Conservation (phyloP, 73 alveolate genomes). For the Uronychia binucleata region DNA sequence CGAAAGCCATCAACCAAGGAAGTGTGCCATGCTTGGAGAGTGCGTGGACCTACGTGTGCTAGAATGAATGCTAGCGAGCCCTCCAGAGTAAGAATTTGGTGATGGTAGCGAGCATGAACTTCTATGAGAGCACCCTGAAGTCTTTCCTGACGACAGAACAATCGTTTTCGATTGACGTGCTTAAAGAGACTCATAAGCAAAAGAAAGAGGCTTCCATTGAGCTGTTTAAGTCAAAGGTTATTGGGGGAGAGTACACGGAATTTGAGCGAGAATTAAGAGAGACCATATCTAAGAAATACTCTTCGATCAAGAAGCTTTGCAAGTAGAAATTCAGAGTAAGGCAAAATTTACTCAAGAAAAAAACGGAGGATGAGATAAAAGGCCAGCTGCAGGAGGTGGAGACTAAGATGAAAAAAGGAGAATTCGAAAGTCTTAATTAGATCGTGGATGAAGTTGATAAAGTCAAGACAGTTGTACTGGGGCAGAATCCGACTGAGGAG, state of each 20-base stretch:
- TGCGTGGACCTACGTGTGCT: slow-evolving; percentile 96
- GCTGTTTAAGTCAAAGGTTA: slow-evolving; percentile 29
- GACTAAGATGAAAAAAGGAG: slow-evolving; percentile 22
- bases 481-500: slow-evolving; percentile 12
- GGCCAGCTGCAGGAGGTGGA: slow-evolving; percentile 1
- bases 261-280: slow-evolving; percentile 32
- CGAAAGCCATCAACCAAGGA: slow-evolving; percentile 94
- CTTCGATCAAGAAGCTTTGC: slow-evolving; percentile 18
- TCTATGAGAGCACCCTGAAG: neutral
- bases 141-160: neutral
- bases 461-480: slow-evolving; percentile 13
- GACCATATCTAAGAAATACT: slow-evolving; percentile 33
- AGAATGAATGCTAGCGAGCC: slow-evolving; percentile 88
- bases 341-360: slow-evolving; percentile 4
- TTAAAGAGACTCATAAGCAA: slow-evolving; percentile 19
- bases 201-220: slow-evolving; percentile 18
- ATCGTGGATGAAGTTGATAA: slow-evolving; percentile 24
- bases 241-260: slow-evolving; percentile 23
- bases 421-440: slow-evolving; percentile 20
- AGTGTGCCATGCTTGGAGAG: slow-evolving; percentile 93
- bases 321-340: neutral
- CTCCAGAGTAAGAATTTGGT: slow-evolving; percentile 6
- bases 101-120: neutral
- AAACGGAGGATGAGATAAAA: slow-evolving; percentile 16
- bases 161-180: neutral